Conservation (phyloP, 257 asterid species). For the Solanum neorickii region DNA sequence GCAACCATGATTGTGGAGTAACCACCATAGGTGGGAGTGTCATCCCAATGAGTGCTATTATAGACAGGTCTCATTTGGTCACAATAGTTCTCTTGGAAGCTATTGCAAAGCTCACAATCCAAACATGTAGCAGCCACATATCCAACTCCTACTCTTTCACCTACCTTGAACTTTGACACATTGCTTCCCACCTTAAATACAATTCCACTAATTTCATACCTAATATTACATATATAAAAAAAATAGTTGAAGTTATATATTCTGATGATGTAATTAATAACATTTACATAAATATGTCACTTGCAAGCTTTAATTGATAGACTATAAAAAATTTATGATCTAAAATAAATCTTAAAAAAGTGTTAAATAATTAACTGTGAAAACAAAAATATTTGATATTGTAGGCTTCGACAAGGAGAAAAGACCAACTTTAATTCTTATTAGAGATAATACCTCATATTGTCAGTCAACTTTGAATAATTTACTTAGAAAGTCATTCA, state of each 20-base stretch:
- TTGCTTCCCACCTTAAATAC: slow-evolving; percentile 6
- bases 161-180: slow-evolving; percentile 3
- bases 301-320: too few species aligned
- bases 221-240: neutral
- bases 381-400: neutral
- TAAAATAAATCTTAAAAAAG: too few species aligned
- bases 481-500: too few species aligned
- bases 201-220: slow-evolving; percentile 6
- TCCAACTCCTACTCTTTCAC: slow-evolving; percentile 8
- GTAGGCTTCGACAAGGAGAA: neutral
- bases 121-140: neutral
- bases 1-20: neutral
- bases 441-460: too few species aligned
- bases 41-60: neutral
- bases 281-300: too few species aligned
- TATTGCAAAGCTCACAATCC: neutral
- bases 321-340: too few species aligned
- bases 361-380: too few species aligned
- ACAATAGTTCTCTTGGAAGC: slow-evolving; percentile 1
- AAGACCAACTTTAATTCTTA: neutral
- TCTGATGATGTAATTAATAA: too few species aligned
- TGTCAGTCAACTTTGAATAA: too few species aligned
- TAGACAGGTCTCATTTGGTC: neutral
- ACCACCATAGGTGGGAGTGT: slow-evolving; percentile 4
- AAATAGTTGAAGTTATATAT: too few species aligned